These are phyloP conservation scores for Penicillium sp. DNA, from an alignment of 2,329 filamentous ascomycete genomes.

Conservation along the genomic window DNA sequence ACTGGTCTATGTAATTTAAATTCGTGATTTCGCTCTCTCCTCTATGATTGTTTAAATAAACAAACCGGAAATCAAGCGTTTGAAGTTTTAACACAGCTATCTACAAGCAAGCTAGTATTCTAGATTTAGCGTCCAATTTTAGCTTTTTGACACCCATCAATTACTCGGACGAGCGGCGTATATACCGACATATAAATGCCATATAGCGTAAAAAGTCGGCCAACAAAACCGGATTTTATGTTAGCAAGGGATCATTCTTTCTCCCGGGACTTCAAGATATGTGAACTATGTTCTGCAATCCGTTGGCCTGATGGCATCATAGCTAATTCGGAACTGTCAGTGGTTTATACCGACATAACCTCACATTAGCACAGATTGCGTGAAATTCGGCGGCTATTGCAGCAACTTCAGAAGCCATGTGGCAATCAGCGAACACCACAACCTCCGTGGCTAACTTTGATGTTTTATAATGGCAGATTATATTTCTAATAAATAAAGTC, in stretches of 20 bases:
- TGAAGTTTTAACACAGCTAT: too few relatives aligned
- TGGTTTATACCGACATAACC: background rate
- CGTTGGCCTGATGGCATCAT: background rate
- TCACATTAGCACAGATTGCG: background rate
- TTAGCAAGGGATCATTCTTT: background rate
- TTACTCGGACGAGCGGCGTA: background rate
- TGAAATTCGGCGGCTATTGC: background rate
- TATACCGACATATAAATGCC: background rate
- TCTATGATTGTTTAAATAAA: too few relatives aligned
- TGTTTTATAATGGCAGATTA: background rate
- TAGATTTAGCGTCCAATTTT: background rate
- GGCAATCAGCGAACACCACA: background rate
- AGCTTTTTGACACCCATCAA: background rate
- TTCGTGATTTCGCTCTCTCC: too few relatives aligned
- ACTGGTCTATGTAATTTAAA: too few relatives aligned
- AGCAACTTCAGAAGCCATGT: background rate
- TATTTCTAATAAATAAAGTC: too few relatives aligned
- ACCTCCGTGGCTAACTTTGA: background rate
- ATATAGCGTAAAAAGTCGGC: background rate
- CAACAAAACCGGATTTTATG: background rate
- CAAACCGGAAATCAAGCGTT: too few relatives aligned
- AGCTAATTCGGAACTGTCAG: background rate
- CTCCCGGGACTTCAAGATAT: too few relatives aligned
- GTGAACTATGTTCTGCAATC: background rate
- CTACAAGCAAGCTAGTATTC: background rate